Percentiles rank a stretch among this genome's conserved stretches.
Evolutionary conservation across 1,139 yeast genomes (phyloP).

Genomic region (Hemisphaericaspora xylofermentans): DNA sequence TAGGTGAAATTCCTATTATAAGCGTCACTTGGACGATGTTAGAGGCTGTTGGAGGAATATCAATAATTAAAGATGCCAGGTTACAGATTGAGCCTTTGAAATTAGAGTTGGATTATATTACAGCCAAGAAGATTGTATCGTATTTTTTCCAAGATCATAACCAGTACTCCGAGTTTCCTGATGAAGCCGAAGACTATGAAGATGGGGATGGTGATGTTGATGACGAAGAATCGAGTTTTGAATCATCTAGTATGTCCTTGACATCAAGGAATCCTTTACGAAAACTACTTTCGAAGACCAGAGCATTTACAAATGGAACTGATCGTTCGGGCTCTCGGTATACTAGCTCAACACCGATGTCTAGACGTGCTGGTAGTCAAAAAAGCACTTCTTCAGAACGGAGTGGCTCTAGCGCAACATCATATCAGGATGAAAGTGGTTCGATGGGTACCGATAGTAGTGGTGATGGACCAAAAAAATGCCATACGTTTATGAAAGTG

Average conservation of each 20-base stretch:
- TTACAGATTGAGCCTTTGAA: slow-evolving; percentile 67
- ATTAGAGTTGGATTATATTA: slow-evolving; percentile 68
- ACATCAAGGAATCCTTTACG: neutral
- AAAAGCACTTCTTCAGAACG: slow-evolving; percentile 3
- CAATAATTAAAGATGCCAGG: slow-evolving; percentile 47
- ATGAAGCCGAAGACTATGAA: slow-evolving; percentile 7
- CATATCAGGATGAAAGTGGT: neutral
- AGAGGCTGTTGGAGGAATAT: slow-evolving; percentile 85
- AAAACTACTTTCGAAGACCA: slow-evolving; percentile 1
- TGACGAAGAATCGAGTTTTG: slow-evolving; percentile 3
- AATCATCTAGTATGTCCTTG: slow-evolving; percentile 5
- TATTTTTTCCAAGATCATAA: slow-evolving; percentile 62
- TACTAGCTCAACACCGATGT: neutral
- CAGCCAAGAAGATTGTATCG: slow-evolving; percentile 60
- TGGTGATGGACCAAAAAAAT: neutral
- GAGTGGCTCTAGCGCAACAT: neutral
- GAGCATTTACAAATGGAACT: neutral
- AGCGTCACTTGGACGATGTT: slow-evolving; percentile 69
- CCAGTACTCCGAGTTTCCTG: slow-evolving; percentile 5
- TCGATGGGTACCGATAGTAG: neutral
- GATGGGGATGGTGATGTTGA: slow-evolving; percentile 7
- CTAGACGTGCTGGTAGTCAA: neutral
- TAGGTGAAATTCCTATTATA: slow-evolving; percentile 38
- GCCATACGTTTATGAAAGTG: neutral
- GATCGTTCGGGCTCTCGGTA: neutral